A percentile compares a stretch with the other conserved stretches of the same genome.
These are phyloP conservation scores for Salvia splendens DNA, from an alignment of 257 asterid species.

Conservation along the genomic window DNA sequence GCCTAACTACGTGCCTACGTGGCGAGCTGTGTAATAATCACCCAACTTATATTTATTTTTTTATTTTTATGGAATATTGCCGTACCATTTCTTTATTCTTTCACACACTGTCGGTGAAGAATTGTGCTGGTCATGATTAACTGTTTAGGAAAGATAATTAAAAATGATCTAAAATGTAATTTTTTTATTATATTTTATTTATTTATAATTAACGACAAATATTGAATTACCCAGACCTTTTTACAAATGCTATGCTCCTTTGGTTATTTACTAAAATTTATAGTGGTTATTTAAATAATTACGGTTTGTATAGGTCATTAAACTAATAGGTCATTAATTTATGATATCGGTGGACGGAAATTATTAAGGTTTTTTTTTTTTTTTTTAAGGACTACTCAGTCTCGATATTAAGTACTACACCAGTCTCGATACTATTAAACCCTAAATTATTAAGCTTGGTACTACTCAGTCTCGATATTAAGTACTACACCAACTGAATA, in stretches of 20 bases:
- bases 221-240: not conserved
- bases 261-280: not conserved
- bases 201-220: not conserved
- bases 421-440: no score
- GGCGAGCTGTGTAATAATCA: slow-evolving; percentile 23
- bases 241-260: no score
- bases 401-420: not conserved
- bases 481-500: not conserved
- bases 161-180: no score
- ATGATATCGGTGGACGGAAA: not conserved
- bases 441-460: no score
- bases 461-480: not conserved
- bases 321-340: not conserved
- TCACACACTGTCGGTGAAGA: slow-evolving; percentile 23
- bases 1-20: slow-evolving; percentile 27
- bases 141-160: no score
- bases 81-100: not conserved
- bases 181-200: no score
- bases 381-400: not conserved
- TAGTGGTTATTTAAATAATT: not conserved
- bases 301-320: not conserved
- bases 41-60: not conserved
- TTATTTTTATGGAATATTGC: not conserved
- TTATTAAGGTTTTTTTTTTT: not conserved
- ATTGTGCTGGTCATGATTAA: not conserved